A percentile compares a stretch with the other conserved stretches of the same genome.
These are phyloP conservation scores for Petasospora fabianii DNA, from an alignment of 1,139 yeast species.

Conservation along the genomic window DNA sequence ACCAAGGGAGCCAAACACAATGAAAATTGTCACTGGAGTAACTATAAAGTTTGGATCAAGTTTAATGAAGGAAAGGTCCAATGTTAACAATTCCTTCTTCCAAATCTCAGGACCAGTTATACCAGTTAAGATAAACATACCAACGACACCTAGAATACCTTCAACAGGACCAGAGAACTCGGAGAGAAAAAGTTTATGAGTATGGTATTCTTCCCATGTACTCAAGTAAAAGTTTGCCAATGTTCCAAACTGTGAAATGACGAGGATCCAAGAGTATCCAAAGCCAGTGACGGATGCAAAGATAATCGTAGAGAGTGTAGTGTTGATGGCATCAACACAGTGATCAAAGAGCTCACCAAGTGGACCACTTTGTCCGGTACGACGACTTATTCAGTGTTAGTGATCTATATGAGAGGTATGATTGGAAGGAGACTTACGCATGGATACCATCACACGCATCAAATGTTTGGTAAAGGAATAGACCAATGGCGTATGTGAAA, in stretches of 20 bases:
- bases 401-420: not conserved
- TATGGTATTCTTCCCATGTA: slow-evolving; percentile 96
- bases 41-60: slow-evolving; percentile 24
- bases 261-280: slow-evolving; percentile 63
- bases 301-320: slow-evolving; percentile 72
- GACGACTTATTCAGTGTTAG: slow-evolving; percentile 30
- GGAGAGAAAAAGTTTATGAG: slow-evolving; percentile 77
- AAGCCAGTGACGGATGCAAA: slow-evolving; percentile 70
- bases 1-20: slow-evolving; percentile 49
- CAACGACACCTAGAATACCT: slow-evolving; percentile 69
- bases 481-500: slow-evolving; percentile 73
- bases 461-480: slow-evolving; percentile 89
- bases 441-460: slow-evolving; percentile 97
- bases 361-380: slow-evolving; percentile 94
- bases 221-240: slow-evolving; percentile 81
- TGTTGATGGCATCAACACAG: slow-evolving; percentile 87
- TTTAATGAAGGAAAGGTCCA: slow-evolving; percentile 24
- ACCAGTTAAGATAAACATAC: slow-evolving; percentile 59
- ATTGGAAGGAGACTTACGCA: slow-evolving; percentile 38
- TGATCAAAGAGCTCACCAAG: slow-evolving; percentile 93
- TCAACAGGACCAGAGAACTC: slow-evolving; percentile 93
- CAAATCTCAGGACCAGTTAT: slow-evolving; percentile 68
- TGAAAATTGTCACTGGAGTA: slow-evolving; percentile 41
- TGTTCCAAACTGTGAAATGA: slow-evolving; percentile 71
- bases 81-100: slow-evolving; percentile 34